Percentiles rank a stretch among this genome's conserved stretches.
phyloP scores from a whole-genome alignment of 371 early-diverging fungal species.

The Vairimorpha apis region DNA sequence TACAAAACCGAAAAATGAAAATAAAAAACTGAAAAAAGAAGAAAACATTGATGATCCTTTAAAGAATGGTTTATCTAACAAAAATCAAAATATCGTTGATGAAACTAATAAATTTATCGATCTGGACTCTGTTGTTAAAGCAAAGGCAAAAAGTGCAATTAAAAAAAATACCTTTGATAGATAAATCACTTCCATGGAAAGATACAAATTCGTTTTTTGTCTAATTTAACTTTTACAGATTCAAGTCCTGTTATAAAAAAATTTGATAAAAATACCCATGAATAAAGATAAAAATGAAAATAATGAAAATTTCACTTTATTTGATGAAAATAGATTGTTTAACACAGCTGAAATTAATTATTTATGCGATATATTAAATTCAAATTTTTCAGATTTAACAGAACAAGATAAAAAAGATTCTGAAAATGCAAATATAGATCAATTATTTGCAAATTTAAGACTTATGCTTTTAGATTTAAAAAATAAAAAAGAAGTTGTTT shows the following conservation, averaged over 20 bases:
- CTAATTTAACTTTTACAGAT: slow-evolving; percentile 1
- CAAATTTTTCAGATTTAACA: not conserved
- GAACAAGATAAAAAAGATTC: not conserved
- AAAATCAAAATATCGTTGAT: slow-evolving; percentile 4
- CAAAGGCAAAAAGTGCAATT: not conserved
- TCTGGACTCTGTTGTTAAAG: not conserved
- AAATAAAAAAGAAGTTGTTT: not conserved
- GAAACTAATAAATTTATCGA: not conserved
- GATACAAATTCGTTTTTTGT: not conserved
- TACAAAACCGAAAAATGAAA: slow-evolving; percentile 29
- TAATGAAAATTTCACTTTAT: not conserved
- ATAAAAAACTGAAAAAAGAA: slow-evolving; percentile 27
- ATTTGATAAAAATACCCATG: not conserved
- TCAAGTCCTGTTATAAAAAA: not conserved
- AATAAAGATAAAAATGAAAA: not conserved
- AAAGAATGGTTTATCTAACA: too few species aligned
- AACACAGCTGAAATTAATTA: not conserved
- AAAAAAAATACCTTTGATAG: not conserved
- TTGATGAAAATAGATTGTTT: not conserved
- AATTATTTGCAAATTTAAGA: not conserved
- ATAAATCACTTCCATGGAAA: not conserved
- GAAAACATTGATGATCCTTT: slow-evolving; percentile 16
- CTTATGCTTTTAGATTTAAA: not conserved
- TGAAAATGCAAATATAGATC: not conserved
- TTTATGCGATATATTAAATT: not conserved